phyloP scores from a whole-genome alignment of 2,329 filamentous ascomycete species.

The Alternaria sp. region DNA sequence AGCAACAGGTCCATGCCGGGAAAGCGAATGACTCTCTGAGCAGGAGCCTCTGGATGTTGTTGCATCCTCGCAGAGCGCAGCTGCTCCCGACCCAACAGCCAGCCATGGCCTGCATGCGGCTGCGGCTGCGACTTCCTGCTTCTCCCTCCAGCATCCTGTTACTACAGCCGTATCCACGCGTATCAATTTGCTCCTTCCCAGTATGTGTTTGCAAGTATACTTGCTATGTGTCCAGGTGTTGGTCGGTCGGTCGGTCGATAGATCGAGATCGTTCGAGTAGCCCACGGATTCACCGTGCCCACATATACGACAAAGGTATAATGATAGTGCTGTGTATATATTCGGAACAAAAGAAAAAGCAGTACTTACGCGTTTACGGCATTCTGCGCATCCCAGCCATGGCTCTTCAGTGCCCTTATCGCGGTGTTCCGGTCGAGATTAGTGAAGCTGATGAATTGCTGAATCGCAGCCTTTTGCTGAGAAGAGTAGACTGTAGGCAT shows the following conservation, averaged over 20 bases:
- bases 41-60: neutral
- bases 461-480: slow-evolving; percentile 57
- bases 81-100: neutral
- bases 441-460: slow-evolving; percentile 57
- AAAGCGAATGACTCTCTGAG: neutral
- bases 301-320: neutral
- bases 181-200: neutral
- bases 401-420: slow-evolving; percentile 55
- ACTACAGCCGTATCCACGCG: neutral
- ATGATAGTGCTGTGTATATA: neutral
- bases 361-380: slow-evolving; percentile 59
- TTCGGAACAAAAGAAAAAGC: slow-evolving; percentile 10
- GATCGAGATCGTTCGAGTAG: neutral
- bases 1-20: neutral
- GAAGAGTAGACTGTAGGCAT: slow-evolving; percentile 59
- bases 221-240: neutral
- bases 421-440: slow-evolving; percentile 56
- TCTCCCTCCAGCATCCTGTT: neutral
- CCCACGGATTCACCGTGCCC: neutral
- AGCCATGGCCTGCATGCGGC: neutral
- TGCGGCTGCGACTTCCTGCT: neutral
- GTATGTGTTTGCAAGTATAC: neutral
- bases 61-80: neutral
- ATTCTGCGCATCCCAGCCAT: slow-evolving; percentile 56
- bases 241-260: slow-evolving; percentile 8